Evolutionary conservation across 106 monocot genomes (phyloP), one percentile per base, ranked within the genome.

Genomic region (Dioscorea dumetorum): DNA sequence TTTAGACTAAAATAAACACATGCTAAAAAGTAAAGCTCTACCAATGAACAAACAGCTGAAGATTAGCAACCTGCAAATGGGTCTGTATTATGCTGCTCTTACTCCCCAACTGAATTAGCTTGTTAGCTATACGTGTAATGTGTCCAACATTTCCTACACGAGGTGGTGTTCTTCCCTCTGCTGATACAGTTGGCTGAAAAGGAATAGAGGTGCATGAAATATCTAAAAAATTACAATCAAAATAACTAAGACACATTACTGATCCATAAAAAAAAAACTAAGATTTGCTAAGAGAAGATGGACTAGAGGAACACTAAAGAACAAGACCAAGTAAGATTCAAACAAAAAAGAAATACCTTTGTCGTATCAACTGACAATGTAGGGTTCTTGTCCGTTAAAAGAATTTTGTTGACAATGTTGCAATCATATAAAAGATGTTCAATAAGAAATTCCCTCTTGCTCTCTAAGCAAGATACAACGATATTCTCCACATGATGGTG

Each of bases 401-500:
- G 89, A 75, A 99, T 89, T 85, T 83, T 92, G 32, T 71, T 67
- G 61, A 85, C 73, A 69, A 99, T 76, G 53, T 80, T 72, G 77
- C 89, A 92, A 18, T 92, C 87, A 63, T 72, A 12, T 6, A 99
- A 74, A 67, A 99, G 71, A 87, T 99, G 97, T 48, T 90, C 89
- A 64, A 84, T 77, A 20, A 99, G 84, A 50, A 70, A 21, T 49
- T 63, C 60, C 51, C 70, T 83, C 63, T 87, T 90, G 66, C 87
- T 92, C 87, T 92, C 97, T 61, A 99, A 85, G 73, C 97, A 99
- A 16, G 84, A 90, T 10, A 56, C 70, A 32, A 92, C 60, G 32
- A 99, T 84, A 52, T 83, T 87, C 73, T 99, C 92, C 68, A 92
- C 92, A 74, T 84, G 80, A 61, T 92, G 92, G 77, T 92, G 97